Base-by-base conservation (phyloP, 1,284 basidiomycete species). In the Rhodotorula glutinis region DNA sequence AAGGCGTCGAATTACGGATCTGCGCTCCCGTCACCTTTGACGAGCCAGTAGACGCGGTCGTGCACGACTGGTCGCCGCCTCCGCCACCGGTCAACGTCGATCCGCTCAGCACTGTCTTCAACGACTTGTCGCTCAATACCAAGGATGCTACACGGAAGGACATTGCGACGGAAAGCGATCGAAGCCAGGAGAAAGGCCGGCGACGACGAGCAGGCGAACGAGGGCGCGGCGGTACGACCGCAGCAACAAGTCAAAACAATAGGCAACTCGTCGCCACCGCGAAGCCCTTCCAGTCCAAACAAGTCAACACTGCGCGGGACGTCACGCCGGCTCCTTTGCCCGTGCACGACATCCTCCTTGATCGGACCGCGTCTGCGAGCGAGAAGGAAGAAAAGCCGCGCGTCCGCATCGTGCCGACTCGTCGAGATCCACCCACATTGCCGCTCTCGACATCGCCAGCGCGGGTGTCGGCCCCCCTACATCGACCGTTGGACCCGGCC, bases 21-120 rank as follows among this genome's bases (percentile, higher is more conserved):
- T 23, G 9, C 0, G 47, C 73, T 27, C 65, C 70, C 1, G 49
- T 71, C 19, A 65, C 70, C n/a, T 60, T 72, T 19, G 63, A 63
- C 21, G 54, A 62, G 17, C 64, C 66, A 9, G 29, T 27, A 17
- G 49, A 66, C 25, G 62, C 73, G 25, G 55, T 61, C 1, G 66
- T 75, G 14, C 30, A 25, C 44, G 70, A 73, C 30, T 46, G 49
- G 33, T 38, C 33, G 57, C 62, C 41, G 33, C 38, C 25, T n/a
- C n/a, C n/a, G 9, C 43, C 43, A 1, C 29, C 41, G 23, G 23
- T 27, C 23, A n/a, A n/a, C 4, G 16, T 7, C 46, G n/a, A 13
- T 13, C 11, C 11, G 13, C 9, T 7, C 21, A 27, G 9, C n/a
- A 27, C 23, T 29, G 47, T 29, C 38, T 14, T 40, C 27, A 43